These are phyloP conservation scores for Hansenula anomala DNA, from an alignment of 1,139 yeast genomes.

Conservation along the genomic window DNA sequence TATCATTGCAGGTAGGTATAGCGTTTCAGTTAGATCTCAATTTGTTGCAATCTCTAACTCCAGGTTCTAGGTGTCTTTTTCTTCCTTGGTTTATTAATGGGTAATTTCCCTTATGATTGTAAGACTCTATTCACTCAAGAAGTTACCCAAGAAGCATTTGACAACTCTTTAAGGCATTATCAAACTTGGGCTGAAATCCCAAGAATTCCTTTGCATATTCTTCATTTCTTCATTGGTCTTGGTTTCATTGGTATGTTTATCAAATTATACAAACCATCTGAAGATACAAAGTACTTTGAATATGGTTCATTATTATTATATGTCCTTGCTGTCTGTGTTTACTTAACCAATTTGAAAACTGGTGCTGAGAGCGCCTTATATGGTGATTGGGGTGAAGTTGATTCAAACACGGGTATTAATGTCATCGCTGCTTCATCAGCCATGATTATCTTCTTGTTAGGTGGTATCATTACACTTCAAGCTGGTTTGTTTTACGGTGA, in stretches of 20 bases:
- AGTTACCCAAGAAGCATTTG: slow-evolving; percentile 50
- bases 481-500: slow-evolving; percentile 88
- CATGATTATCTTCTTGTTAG: slow-evolving; percentile 63
- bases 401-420: slow-evolving; percentile 76
- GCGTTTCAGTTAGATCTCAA: no score
- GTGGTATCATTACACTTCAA: slow-evolving; percentile 80
- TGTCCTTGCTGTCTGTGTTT: slow-evolving; percentile 70
- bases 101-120: slow-evolving; percentile 80
- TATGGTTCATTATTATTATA: slow-evolving; percentile 75
- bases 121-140: slow-evolving; percentile 63
- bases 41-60: no score
- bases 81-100: slow-evolving; percentile 71
- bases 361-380: slow-evolving; percentile 68
- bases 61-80: slow-evolving; percentile 56
- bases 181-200: slow-evolving; percentile 67
- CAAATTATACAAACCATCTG: slow-evolving; percentile 81
- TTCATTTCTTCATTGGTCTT: slow-evolving; percentile 53
- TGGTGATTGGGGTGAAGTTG: slow-evolving; percentile 93
- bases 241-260: slow-evolving; percentile 73
- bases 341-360: slow-evolving; percentile 78
- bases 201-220: slow-evolving; percentile 47
- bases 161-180: slow-evolving; percentile 67
- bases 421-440: slow-evolving; percentile 89
- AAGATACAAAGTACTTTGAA: slow-evolving; percentile 82
- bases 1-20: slow-evolving; percentile 31